Evolutionary conservation across 2,329 filamentous ascomycete genomes (phyloP).

Genomic region (Colletotrichum brevisporum): DNA sequence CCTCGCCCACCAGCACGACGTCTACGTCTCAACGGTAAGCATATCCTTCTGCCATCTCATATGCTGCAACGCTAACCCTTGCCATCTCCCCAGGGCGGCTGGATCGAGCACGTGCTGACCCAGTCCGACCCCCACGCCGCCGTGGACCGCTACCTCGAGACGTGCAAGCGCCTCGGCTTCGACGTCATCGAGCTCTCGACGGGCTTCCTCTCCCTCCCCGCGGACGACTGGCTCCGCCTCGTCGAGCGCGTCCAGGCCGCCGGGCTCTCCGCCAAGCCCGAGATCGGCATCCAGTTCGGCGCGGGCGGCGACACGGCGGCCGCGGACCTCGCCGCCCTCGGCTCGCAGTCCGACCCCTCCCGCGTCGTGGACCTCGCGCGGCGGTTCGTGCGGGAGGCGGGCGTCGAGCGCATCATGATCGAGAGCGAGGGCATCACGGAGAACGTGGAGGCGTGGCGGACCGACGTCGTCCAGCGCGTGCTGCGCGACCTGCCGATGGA

Average conservation of each 20-base stretch:
- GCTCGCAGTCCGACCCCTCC: conserved; percentile 60
- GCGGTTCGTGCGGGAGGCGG: conserved; percentile 63
- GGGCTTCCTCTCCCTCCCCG: conserved; percentile 67
- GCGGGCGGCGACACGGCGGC: conserved; percentile 67
- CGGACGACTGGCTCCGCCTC: conserved; percentile 66
- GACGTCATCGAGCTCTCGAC: conserved; percentile 68
- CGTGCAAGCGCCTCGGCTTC: conserved; percentile 67
- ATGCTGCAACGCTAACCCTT: too few relatives aligned
- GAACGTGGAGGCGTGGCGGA: conserved; percentile 64
- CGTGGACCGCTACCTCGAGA: conserved; percentile 65
- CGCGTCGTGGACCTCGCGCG: conserved; percentile 64
- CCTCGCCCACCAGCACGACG: conserved; percentile 40
- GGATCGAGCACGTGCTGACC: conserved; percentile 67
- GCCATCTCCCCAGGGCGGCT: conserved; percentile 59
- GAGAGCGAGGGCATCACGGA: conserved; percentile 73
- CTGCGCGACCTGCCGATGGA: conserved; percentile 65
- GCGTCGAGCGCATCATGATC: conserved; percentile 70
- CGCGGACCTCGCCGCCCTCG: conserved; percentile 60
- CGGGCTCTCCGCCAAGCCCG: conserved; percentile 66
- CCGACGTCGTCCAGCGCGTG: conserved; percentile 66
- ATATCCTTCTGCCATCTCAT: neutral
- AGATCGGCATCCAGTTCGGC: conserved; percentile 70
- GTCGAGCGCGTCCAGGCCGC: conserved; percentile 61
- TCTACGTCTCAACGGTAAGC: conserved; percentile 66
- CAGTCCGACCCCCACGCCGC: conserved; percentile 59